Evolutionary conservation across 2,329 filamentous ascomycete genomes (phyloP).

Genomic region (Arthrobotrys sinensis): DNA sequence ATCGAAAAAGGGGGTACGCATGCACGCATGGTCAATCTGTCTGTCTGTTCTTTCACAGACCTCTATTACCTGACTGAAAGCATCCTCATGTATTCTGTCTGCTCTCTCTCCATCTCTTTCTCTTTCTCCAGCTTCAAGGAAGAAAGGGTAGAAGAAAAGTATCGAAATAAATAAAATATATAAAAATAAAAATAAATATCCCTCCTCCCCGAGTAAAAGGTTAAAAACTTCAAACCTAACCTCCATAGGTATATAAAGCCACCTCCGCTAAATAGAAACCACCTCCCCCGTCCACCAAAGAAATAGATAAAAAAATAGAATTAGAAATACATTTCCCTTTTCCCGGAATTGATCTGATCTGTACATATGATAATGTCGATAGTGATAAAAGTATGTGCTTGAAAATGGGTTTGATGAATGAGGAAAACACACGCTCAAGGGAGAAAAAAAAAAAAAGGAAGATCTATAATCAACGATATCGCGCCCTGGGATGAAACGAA

Average conservation of each 20-base stretch:
- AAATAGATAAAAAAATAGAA: slow-evolving; percentile 38
- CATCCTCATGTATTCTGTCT: slow-evolving; percentile 23
- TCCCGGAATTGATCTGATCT: slow-evolving; percentile 23
- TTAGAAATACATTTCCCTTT: slow-evolving; percentile 34
- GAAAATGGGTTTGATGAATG: neutral
- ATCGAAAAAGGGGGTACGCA: slow-evolving; percentile 44
- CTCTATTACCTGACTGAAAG: slow-evolving; percentile 34
- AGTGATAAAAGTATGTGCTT: slow-evolving; percentile 14
- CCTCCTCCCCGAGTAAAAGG: slow-evolving; percentile 21
- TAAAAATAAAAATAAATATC: slow-evolving; percentile 31
- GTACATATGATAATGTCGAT: slow-evolving; percentile 18
- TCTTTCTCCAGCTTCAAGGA: slow-evolving; percentile 10
- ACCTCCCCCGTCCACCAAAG: slow-evolving; percentile 6
- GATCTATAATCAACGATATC: slow-evolving; percentile 21
- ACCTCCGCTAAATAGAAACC: neutral
- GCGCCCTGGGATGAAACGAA: slow-evolving; percentile 1
- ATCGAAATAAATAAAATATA: slow-evolving; percentile 30
- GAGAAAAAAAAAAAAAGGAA: neutral
- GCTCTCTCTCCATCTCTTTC: slow-evolving; percentile 10
- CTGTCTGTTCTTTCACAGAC: slow-evolving; percentile 44
- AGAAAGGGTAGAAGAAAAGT: slow-evolving; percentile 41
- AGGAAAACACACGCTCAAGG: neutral
- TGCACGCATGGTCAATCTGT: slow-evolving; percentile 16
- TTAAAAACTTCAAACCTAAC: slow-evolving; percentile 4
- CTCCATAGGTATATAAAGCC: neutral